These are phyloP conservation scores for Galerina marginata DNA, from an alignment of 768 basidiomycete species.

Conservation along the genomic window DNA sequence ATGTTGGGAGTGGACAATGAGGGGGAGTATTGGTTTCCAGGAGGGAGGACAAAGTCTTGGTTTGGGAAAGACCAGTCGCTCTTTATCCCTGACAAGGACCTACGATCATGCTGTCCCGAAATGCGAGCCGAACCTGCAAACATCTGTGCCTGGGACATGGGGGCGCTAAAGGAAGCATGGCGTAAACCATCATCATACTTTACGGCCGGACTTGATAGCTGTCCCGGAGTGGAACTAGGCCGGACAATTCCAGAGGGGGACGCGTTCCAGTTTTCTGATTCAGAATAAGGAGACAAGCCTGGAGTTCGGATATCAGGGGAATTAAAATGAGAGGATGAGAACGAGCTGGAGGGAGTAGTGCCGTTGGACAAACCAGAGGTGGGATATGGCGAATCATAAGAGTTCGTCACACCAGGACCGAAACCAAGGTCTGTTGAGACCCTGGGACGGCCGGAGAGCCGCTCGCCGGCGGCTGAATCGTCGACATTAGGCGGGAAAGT, in stretches of 20 bases:
- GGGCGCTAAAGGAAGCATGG: constrained; percentile 68
- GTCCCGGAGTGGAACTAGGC: constrained; percentile 69
- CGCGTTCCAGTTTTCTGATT: constrained; percentile 59
- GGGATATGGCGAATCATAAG: constrained; percentile 55
- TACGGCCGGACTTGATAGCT: constrained; percentile 55
- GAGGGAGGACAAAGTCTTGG: constrained; percentile 59
- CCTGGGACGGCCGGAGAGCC: constrained; percentile 48
- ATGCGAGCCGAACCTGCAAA: constrained; percentile 73
- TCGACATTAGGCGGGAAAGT: constrained; percentile 61
- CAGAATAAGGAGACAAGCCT: constrained; percentile 50
- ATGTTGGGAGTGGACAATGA: constrained; percentile 48
- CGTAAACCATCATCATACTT: constrained; percentile 77
- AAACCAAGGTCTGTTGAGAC: constrained; percentile 52
- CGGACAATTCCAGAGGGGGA: constrained; percentile 66
- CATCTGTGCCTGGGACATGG: constrained; percentile 65
- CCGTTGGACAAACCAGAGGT: constrained; percentile 55
- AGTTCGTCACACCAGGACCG: constrained; percentile 42
- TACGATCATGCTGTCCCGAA: constrained; percentile 71
- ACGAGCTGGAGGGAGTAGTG: constrained; percentile 55
- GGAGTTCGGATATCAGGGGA: constrained; percentile 52
- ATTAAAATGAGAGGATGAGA: constrained; percentile 52
- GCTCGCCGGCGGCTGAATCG: constrained; percentile 39
- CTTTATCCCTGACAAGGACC: constrained; percentile 61
- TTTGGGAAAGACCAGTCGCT: constrained; percentile 75
- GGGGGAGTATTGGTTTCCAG: constrained; percentile 48